Conservation (phyloP, 2,329 filamentous ascomycete species). For the Ophiostoma montium region DNA sequence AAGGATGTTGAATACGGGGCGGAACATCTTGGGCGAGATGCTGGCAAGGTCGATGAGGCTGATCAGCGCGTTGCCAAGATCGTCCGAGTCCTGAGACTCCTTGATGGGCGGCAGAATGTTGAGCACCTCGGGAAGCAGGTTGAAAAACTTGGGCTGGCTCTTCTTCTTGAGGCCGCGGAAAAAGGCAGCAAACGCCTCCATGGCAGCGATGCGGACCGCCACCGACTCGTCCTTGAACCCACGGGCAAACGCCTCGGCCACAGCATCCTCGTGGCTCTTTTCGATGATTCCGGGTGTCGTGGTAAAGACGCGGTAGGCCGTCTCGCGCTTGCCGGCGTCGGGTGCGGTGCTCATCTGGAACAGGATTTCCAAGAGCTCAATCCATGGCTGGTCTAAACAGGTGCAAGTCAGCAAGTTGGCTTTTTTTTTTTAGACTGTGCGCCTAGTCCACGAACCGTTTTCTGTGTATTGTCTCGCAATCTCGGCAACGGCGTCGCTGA, state of each 20-base stretch:
- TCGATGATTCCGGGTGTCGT: conserved; percentile 93
- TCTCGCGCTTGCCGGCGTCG: conserved; percentile 75
- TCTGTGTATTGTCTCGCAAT: conserved; percentile 90
- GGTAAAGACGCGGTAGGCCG: conserved; percentile 87
- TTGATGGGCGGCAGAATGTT: conserved; percentile 93
- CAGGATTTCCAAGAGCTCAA: conserved; percentile 70
- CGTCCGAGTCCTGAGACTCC: conserved; percentile 77
- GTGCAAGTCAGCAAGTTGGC: too few relatives aligned
- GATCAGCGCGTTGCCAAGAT: conserved; percentile 78
- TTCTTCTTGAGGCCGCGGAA: conserved; percentile 87
- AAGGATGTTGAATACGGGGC: conserved; percentile 78
- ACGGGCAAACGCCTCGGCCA: conserved; percentile 73
- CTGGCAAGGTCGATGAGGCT: conserved; percentile 91
- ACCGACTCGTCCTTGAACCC: conserved; percentile 85
- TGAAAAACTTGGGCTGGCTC: conserved; percentile 72
- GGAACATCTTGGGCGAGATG: conserved; percentile 95
- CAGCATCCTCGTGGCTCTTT: conserved; percentile 85
- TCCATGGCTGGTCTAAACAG: conserved; percentile 65
- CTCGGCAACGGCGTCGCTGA: conserved; percentile 94
- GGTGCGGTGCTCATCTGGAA: conserved; percentile 83
- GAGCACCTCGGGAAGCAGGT: conserved; percentile 76
- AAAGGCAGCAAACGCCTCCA: conserved; percentile 94
- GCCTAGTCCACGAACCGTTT: conserved; percentile 47
- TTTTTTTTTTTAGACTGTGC: neutral
- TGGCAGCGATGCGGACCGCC: conserved; percentile 74